These are phyloP conservation scores for Kodamaea sp. DNA, from an alignment of 1,139 yeast genomes.

Conservation along the genomic window DNA sequence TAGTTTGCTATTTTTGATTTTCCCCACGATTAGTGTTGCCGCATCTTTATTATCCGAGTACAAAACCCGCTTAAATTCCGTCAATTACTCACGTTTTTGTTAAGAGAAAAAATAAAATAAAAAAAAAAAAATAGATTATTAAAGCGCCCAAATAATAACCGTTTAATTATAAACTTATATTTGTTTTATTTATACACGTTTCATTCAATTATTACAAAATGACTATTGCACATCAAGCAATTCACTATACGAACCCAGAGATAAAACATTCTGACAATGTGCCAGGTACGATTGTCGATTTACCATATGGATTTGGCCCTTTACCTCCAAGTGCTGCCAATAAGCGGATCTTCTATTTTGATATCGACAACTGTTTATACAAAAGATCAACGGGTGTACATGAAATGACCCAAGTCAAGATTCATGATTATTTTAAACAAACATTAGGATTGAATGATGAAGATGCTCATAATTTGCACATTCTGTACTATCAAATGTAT, in stretches of 20 bases:
- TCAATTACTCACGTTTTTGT: not conserved
- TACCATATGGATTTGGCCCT: slow-evolving; percentile 49
- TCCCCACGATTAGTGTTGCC: no score
- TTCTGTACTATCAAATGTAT: slow-evolving; percentile 74
- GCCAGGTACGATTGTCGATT: slow-evolving; percentile 35
- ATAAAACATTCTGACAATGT: slow-evolving; percentile 10
- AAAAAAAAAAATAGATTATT: no score
- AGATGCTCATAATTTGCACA: slow-evolving; percentile 72
- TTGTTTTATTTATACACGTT: no score
- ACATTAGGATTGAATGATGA: slow-evolving; percentile 60
- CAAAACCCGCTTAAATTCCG: not conserved
- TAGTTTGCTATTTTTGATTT: no score
- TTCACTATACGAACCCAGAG: slow-evolving; percentile 17
- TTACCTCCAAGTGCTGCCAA: slow-evolving; percentile 29
- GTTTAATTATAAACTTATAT: not conserved
- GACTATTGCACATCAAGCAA: slow-evolving; percentile 9
- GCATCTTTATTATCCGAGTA: not conserved
- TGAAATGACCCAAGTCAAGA: slow-evolving; percentile 82
- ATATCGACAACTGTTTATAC: slow-evolving; percentile 89
- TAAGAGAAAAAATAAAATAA: no score
- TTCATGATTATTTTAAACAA: slow-evolving; percentile 74
- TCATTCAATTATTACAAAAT: slow-evolving; percentile 1
- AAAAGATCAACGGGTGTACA: slow-evolving; percentile 70
- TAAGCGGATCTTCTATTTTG: slow-evolving; percentile 70
- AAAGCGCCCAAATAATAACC: no score